phyloP scores from a whole-genome alignment of 805 yeast species.

The Danielia oregonensis region DNA sequence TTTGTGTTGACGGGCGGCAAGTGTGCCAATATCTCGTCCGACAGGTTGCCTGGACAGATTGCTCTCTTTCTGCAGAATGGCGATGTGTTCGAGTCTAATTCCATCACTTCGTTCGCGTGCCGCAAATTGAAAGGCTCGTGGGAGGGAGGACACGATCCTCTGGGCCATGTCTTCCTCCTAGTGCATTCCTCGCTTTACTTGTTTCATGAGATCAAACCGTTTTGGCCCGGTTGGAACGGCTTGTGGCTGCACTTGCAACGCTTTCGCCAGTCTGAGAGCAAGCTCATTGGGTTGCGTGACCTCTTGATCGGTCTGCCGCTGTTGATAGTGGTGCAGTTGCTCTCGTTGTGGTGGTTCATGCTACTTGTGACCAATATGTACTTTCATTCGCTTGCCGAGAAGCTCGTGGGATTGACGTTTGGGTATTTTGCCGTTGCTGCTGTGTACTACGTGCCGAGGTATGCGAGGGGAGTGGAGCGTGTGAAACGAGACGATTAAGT shows the following conservation, averaged over 20 bases:
- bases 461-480: no score
- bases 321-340: conserved; percentile 21
- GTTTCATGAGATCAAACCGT: conserved; percentile 55
- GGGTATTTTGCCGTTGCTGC: conserved; percentile 50
- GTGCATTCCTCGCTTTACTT: conserved; percentile 63
- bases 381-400: conserved; percentile 80
- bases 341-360: conserved; percentile 79
- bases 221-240: conserved; percentile 27
- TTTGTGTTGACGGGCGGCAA: conserved; percentile 80
- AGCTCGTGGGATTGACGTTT: conserved; percentile 63
- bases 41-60: background rate
- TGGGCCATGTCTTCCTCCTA: conserved; percentile 86
- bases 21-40: conserved; percentile 41
- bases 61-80: conserved; percentile 1
- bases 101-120: conserved; percentile 33
- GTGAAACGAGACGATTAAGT: no score
- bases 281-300: background rate
- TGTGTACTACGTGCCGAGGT: conserved; percentile 39
- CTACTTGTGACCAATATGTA: conserved; percentile 76
- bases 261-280: background rate
- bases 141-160: conserved; percentile 96
- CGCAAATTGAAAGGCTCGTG: conserved; percentile 46
- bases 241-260: background rate
- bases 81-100: conserved; percentile 14
- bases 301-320: conserved; percentile 16